These are phyloP conservation scores for Calocera cornea DNA, from an alignment of 768 basidiomycete genomes.

Conservation along the genomic window DNA sequence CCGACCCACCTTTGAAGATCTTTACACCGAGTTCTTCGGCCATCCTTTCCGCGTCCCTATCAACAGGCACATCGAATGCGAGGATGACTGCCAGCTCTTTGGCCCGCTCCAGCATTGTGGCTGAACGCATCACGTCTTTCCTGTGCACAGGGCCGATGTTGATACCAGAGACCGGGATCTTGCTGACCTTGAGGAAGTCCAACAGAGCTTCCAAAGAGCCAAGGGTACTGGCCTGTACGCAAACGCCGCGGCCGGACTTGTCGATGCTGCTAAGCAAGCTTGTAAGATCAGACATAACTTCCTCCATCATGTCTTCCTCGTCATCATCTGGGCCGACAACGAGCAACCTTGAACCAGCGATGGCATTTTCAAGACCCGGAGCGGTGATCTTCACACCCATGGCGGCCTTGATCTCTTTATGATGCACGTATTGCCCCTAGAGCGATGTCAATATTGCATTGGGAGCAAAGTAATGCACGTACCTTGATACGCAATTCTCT, in stretches of 20 bases:
- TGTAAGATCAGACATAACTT: conserved; percentile 92
- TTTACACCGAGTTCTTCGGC: conserved; percentile 91
- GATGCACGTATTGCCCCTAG: conserved; percentile 65
- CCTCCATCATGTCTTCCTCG: conserved; percentile 85
- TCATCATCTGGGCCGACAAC: conserved; percentile 92
- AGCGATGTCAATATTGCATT: conserved; percentile 2
- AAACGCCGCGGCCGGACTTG: conserved; percentile 91
- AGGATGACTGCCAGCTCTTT: conserved; percentile 91
- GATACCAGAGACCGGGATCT: conserved; percentile 94
- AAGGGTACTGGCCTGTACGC: conserved; percentile 92
- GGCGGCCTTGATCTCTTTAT: conserved; percentile 94
- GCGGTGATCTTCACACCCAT: conserved; percentile 92
- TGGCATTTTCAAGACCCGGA: conserved; percentile 92
- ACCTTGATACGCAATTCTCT: conserved; percentile 94
- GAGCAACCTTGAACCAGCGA: conserved; percentile 87
- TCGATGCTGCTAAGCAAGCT: conserved; percentile 79
- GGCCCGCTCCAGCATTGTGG: conserved; percentile 89
- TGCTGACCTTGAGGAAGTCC: conserved; percentile 87
- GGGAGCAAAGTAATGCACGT: conserved; percentile 7
- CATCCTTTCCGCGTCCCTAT: conserved; percentile 80
- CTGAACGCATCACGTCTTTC: conserved; percentile 82
- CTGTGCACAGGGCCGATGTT: conserved; percentile 97
- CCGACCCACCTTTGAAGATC: conserved; percentile 71
- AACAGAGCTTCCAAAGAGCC: conserved; percentile 93
- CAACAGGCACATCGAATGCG: conserved; percentile 89